Percentiles rank a stretch among this genome's conserved stretches.
These are phyloP conservation scores for Diaporthe vexans DNA, from an alignment of 2,329 filamentous ascomycete species.

Conservation along the genomic window DNA sequence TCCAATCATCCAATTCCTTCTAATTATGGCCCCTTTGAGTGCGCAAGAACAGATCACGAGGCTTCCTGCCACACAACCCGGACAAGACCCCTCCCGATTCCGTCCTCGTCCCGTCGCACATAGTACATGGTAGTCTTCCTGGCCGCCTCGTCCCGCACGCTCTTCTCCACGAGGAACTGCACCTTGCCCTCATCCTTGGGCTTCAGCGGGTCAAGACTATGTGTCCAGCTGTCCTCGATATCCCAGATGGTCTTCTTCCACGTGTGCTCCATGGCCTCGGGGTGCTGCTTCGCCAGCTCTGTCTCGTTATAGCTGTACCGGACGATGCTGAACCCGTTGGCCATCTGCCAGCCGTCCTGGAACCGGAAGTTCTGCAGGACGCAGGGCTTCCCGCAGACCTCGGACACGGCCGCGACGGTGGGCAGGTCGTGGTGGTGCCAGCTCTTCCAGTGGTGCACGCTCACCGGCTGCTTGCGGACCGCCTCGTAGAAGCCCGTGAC, in stretches of 20 bases:
- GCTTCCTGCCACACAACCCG: conserved; percentile 42
- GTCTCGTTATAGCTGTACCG: conserved; percentile 50
- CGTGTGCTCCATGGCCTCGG: conserved; percentile 56
- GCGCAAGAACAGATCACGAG: not conserved
- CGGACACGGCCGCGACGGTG: conserved; percentile 53
- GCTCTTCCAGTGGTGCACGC: conserved; percentile 60
- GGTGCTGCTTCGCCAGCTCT: conserved; percentile 50
- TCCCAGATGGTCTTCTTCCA: conserved; percentile 47
- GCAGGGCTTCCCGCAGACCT: conserved; percentile 56
- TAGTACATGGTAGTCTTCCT: conserved; percentile 39
- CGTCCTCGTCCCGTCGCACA: conserved; percentile 39
- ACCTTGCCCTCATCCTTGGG: conserved; percentile 40
- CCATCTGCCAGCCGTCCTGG: conserved; percentile 49
- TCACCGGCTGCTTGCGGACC: conserved; percentile 55
- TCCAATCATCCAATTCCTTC: not conserved
- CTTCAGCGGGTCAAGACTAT: conserved; percentile 42
- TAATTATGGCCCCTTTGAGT: not conserved
- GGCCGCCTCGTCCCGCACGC: conserved; percentile 31
- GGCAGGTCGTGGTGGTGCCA: conserved; percentile 49
- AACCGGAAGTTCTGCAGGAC: conserved; percentile 56
- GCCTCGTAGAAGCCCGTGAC: conserved; percentile 60
- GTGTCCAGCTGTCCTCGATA: conserved; percentile 40
- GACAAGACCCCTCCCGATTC: conserved; percentile 38
- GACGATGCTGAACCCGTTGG: conserved; percentile 59
- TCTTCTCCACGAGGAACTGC: conserved; percentile 42